phyloP scores from a whole-genome alignment of 2,329 filamentous ascomycete species.

The Aspergillus felis region DNA sequence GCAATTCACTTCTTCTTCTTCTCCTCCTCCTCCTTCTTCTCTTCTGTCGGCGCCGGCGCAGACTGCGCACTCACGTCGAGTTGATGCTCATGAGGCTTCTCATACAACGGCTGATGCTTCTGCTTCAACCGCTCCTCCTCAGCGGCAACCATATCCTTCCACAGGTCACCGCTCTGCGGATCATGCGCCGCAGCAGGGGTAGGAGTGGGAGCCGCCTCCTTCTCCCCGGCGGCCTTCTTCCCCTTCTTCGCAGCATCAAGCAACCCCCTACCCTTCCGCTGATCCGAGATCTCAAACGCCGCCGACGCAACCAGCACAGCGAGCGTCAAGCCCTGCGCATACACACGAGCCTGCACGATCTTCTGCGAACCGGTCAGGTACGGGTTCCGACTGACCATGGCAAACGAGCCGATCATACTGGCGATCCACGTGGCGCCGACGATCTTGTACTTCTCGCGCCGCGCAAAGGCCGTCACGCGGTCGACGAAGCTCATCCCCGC shows the following conservation, averaged over 20 bases:
- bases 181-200: conserved; percentile 81
- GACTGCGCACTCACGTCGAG: neutral
- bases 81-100: conserved; percentile 21
- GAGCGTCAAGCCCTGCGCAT: conserved; percentile 84
- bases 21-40: conserved; percentile 9
- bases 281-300: conserved; percentile 76
- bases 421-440: conserved; percentile 79
- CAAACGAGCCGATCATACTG: conserved; percentile 71
- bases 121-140: conserved; percentile 45
- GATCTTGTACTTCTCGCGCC: conserved; percentile 79
- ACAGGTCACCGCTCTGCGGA: conserved; percentile 85
- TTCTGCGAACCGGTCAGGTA: conserved; percentile 76
- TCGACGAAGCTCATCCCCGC: conserved; percentile 55
- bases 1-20: conserved; percentile 5
- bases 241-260: conserved; percentile 62
- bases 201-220: conserved; percentile 65
- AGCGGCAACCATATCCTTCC: conserved; percentile 60
- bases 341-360: conserved; percentile 89
- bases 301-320: conserved; percentile 79
- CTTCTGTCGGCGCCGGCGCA: conserved; percentile 6
- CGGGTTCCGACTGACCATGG: conserved; percentile 71
- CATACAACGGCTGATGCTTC: conserved; percentile 36
- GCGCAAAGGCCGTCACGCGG: conserved; percentile 67
- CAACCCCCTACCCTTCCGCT: conserved; percentile 60
- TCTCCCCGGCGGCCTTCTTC: conserved; percentile 72